These are phyloP conservation scores for Plectosphaerella cucumerina DNA, from an alignment of 2,329 filamentous ascomycete genomes.

Conservation along the genomic window DNA sequence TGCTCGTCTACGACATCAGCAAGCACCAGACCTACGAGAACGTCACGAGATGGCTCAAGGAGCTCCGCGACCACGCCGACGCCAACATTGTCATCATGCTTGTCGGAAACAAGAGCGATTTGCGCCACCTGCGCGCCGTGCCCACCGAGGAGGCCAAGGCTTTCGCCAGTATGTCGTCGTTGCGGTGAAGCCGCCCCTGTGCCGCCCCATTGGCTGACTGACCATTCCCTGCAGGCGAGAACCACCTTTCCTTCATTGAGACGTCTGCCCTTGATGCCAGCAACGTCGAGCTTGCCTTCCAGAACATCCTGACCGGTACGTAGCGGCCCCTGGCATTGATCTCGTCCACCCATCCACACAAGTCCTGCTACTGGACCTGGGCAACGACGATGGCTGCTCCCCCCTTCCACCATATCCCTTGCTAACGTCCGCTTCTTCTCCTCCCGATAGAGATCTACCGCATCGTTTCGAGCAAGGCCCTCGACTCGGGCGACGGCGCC, in stretches of 20 bases:
- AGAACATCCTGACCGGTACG: slow-evolving; percentile 97
- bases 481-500: slow-evolving; percentile 81
- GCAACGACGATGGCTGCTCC: background rate
- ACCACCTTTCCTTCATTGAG: slow-evolving; percentile 98
- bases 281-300: slow-evolving; percentile 98
- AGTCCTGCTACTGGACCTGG: background rate
- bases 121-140: slow-evolving; percentile 94
- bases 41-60: slow-evolving; percentile 97
- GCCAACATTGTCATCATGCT: slow-evolving; percentile 99
- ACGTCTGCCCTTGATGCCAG: slow-evolving; percentile 97
- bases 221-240: slow-evolving; percentile 64
- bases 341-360: slow-evolving; percentile 5
- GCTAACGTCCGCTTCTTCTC: slow-evolving; percentile 3
- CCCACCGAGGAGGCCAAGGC: slow-evolving; percentile 97
- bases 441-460: slow-evolving; percentile 88
- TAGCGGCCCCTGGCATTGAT: slow-evolving; percentile 8
- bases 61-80: slow-evolving; percentile 95
- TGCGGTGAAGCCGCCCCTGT: slow-evolving; percentile 9
- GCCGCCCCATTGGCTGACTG: slow-evolving; percentile 1
- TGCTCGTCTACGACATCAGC: slow-evolving; percentile 99
- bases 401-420: slow-evolving; percentile 2
- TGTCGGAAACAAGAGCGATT: slow-evolving; percentile 99
- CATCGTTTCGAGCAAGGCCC: slow-evolving; percentile 95
- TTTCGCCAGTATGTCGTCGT: slow-evolving; percentile 73
- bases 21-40: slow-evolving; percentile 99